These are phyloP conservation scores for Starmerella vaccinii DNA, from an alignment of 805 yeast species.

Conservation along the genomic window DNA sequence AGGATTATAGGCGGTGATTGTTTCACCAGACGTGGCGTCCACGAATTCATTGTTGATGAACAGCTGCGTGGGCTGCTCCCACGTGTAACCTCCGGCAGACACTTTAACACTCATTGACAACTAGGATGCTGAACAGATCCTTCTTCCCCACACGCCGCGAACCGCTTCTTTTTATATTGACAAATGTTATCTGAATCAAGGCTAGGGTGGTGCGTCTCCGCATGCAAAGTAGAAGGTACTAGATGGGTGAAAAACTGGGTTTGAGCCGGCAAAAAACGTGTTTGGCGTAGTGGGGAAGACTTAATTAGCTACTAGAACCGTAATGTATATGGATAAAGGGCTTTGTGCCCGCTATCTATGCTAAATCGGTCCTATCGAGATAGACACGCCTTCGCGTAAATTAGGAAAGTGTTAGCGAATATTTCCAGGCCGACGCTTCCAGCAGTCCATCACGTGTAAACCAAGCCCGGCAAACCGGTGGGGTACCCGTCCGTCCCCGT, in stretches of 20 bases:
- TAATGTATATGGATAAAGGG: too few species aligned
- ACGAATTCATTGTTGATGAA: conserved; percentile 60
- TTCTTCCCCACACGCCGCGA: neutral
- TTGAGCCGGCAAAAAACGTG: neutral
- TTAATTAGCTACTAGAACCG: too few species aligned
- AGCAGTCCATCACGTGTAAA: neutral
- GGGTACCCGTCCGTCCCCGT: neutral
- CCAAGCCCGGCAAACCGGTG: neutral
- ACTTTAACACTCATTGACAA: conserved; percentile 20
- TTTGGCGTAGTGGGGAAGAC: too few species aligned
- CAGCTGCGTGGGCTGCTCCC: conserved; percentile 73
- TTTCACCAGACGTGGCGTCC: conserved; percentile 46
- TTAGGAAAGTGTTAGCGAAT: conserved; percentile 4
- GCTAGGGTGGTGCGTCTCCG: conserved; percentile 2
- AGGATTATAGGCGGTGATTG: conserved; percentile 56
- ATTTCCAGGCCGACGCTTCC: neutral
- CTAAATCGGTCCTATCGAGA: neutral
- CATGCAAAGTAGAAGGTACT: neutral
- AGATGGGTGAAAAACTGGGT: too few species aligned
- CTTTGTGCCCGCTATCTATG: neutral
- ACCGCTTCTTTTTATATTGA: neutral
- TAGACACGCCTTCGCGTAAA: neutral
- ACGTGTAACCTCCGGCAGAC: conserved; percentile 42
- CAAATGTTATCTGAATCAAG: conserved; percentile 4
- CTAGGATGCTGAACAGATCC: neutral